These are phyloP conservation scores for Pistacia integerrima DNA, from an alignment of 345 rosid species.

Conservation along the genomic window DNA sequence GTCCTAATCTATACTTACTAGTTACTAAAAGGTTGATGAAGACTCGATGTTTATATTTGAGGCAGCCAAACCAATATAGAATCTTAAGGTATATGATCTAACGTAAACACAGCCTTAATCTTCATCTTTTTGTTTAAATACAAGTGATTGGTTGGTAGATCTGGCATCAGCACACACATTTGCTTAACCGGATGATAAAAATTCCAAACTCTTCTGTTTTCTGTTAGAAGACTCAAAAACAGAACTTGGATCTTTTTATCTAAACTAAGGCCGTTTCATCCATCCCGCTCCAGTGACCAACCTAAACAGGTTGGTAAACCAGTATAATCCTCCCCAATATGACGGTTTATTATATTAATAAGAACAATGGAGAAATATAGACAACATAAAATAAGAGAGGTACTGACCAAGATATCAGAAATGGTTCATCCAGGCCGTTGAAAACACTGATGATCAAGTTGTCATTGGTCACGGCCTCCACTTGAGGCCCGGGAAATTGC, in stretches of 20 bases:
- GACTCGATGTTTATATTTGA: background rate
- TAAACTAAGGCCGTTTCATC: too few relatives aligned
- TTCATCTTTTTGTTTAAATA: background rate
- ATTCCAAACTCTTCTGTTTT: background rate
- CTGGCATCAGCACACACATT: background rate
- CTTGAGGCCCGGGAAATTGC: constrained; percentile 88
- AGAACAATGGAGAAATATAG: background rate
- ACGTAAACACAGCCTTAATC: background rate
- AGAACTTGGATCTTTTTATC: background rate
- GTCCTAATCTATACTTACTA: background rate
- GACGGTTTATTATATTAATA: too few relatives aligned
- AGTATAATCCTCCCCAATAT: background rate
- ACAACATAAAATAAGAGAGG: background rate
- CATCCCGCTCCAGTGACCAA: too few relatives aligned
- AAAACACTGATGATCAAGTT: constrained; percentile 81
- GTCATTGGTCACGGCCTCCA: constrained; percentile 85
- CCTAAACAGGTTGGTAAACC: too few relatives aligned
- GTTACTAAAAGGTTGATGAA: background rate
- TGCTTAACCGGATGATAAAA: background rate
- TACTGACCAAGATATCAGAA: constrained; percentile 86
- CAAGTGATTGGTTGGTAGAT: background rate
- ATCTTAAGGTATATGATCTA: background rate
- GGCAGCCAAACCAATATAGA: background rate
- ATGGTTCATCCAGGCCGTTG: constrained; percentile 88
- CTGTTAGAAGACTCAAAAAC: background rate